Evolutionary conservation across 192 early-diverging fungal species (phyloP).

Genomic region (Umbelopsis ramanniana): DNA sequence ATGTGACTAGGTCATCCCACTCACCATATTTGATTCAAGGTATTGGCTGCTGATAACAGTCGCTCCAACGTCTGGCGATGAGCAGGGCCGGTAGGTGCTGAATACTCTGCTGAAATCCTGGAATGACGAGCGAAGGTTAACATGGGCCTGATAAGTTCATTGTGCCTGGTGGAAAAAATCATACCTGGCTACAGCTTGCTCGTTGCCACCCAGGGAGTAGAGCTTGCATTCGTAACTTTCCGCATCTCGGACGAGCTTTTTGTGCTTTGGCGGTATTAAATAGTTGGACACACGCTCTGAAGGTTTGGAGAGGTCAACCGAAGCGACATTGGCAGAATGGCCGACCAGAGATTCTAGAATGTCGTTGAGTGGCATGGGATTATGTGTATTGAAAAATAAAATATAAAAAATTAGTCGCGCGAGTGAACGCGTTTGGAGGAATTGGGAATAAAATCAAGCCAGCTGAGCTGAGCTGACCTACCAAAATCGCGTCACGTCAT

Average conservation of each 20-base stretch:
- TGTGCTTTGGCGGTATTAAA: not conserved
- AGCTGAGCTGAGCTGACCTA: no score
- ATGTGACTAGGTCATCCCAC: not conserved
- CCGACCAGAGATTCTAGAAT: conserved; percentile 20
- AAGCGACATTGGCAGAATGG: conserved; percentile 13
- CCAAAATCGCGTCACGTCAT: conserved; percentile 20
- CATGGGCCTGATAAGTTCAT: not conserved
- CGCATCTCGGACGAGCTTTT: conserved; percentile 16
- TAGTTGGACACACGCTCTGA: conserved; percentile 11
- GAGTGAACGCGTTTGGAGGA: not conserved
- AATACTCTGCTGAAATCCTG: conserved; percentile 21
- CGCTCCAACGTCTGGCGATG: conserved; percentile 12
- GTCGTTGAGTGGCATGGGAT: conserved; percentile 15
- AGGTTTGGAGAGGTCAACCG: conserved; percentile 12
- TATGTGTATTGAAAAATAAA: no score
- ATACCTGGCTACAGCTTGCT: conserved; percentile 17
- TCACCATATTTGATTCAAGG: conserved; percentile 33
- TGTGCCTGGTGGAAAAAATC: not conserved
- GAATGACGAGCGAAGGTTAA: not conserved
- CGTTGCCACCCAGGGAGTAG: conserved; percentile 15
- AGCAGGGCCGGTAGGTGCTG: not conserved
- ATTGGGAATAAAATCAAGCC: no score
- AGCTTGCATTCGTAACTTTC: conserved; percentile 26
- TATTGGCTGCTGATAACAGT: conserved; percentile 23
- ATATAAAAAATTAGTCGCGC: no score